Conservation (phyloP, 805 yeast species). For the Candida koratica region DNA sequence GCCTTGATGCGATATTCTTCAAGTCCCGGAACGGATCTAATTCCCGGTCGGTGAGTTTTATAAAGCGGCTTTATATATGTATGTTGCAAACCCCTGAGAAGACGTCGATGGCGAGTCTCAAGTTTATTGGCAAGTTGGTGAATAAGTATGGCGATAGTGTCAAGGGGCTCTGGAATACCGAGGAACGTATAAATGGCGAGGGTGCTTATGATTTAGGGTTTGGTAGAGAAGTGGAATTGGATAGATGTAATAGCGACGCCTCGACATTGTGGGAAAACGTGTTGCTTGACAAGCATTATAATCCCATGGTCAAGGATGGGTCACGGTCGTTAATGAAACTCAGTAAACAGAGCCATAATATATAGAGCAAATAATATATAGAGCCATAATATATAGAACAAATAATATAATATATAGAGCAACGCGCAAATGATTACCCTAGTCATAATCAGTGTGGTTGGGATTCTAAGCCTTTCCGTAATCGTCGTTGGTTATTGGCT, state of each 20-base stretch:
- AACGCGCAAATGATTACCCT: conserved; percentile 1
- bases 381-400: no score
- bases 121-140: conserved; percentile 72
- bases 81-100: conserved; percentile 82
- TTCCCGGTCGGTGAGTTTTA: conserved; percentile 71
- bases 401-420: no score
- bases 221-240: conserved; percentile 54
- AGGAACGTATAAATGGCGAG: conserved; percentile 84
- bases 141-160: conserved; percentile 65
- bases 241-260: conserved; percentile 78
- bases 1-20: conserved; percentile 79
- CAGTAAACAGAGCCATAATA: conserved; percentile 29
- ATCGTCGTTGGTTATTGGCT: neutral
- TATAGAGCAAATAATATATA: no score
- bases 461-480: no score
- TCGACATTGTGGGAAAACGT: conserved; percentile 90
- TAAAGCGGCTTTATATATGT: conserved; percentile 70
- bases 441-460: no score
- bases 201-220: conserved; percentile 51
- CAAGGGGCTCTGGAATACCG: conserved; percentile 77
- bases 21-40: conserved; percentile 64
- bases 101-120: conserved; percentile 70
- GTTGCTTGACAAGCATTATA: conserved; percentile 74
- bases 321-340: conserved; percentile 39
- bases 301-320: conserved; percentile 76